Evolutionary conservation across 495 filamentous ascomycete species (phyloP), one percentile per base, ranked within the genome.

Genomic region (Xylaria longipes): DNA sequence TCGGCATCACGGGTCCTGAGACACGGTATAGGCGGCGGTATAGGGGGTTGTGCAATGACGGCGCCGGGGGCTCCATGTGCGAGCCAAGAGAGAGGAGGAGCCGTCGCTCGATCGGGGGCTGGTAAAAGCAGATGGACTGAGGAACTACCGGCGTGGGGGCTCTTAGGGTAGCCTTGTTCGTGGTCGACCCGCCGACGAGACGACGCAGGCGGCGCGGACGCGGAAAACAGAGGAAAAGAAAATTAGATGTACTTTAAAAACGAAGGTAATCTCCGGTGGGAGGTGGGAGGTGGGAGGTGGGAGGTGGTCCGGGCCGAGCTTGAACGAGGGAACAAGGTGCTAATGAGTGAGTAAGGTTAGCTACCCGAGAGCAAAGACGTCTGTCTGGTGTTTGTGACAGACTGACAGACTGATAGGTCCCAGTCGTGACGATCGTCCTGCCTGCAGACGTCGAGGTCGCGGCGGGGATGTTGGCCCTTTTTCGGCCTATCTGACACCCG

Each of bases 201-300:
- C 37, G 14, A n/a, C n/a, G n/a, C n/a, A n/a, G n/a, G n/a, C n/a
- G 46, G 48, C 22, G 29, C 20, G 7, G 27, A 27, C 9, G 41
- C 25, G 41, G 68, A 27, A 43, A 70, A 70, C 17, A 45, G 41
- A 60, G 56, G 56, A 58, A 37, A 22, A 52, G 7, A 62, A 37
- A 50, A 56, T 50, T 57, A n/a, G 14, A 58, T 14, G 39, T 60
- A 45, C 17, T 22, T 3, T 45, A 35, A 43, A 72, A 69, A 76
- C 45, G 70, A 73, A 71, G 68, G 73, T 74, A 62, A 65, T 70
- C 46, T 64, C 56, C 69, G 52, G 66, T 50, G 57, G 45, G 43
- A 56, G 58, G 63, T 65, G 62, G 37, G n/a, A n/a, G n/a, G n/a
- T n/a, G n/a, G n/a, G n/a, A n/a, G 52, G 66, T 50, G 57, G 45